phyloP scores from a whole-genome alignment of 1,139 yeast genomes.

The Pichia sp. region DNA sequence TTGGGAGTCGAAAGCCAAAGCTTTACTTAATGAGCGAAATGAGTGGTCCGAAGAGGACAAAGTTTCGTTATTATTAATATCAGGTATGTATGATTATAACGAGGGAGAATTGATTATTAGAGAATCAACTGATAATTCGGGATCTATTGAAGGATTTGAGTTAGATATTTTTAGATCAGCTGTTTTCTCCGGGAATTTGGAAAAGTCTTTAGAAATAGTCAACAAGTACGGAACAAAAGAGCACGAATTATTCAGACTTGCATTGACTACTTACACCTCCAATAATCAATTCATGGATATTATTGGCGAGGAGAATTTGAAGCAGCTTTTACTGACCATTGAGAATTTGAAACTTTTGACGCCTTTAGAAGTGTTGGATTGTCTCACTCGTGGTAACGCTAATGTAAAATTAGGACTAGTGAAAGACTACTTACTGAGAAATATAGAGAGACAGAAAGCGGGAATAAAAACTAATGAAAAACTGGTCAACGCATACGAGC shows the following conservation, averaged over 20 bases:
- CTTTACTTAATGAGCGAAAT: constrained; percentile 36
- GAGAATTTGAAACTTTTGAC: constrained; percentile 55
- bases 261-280: constrained; percentile 64
- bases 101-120: constrained; percentile 45
- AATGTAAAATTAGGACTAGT: constrained; percentile 61
- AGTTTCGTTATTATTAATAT: constrained; percentile 57
- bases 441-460: constrained; percentile 55
- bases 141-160: constrained; percentile 44
- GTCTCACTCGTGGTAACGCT: constrained; percentile 63
- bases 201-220: constrained; percentile 53
- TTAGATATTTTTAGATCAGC: constrained; percentile 65
- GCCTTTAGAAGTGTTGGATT: constrained; percentile 72
- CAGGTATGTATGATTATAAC: constrained; percentile 59
- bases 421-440: constrained; percentile 62
- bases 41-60: constrained; percentile 46
- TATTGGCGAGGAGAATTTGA: constrained; percentile 53
- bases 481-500: constrained; percentile 63
- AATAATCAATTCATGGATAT: constrained; percentile 48
- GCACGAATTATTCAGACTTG: constrained; percentile 62
- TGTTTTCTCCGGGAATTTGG: constrained; percentile 54
- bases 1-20: constrained; percentile 68
- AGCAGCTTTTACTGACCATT: constrained; percentile 50
- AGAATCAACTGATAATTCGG: constrained; percentile 24
- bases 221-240: constrained; percentile 57
- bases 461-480: constrained; percentile 68